Base-by-base conservation (phyloP, 768 basidiomycete genomes). In the Daedaleopsis nitida region DNA sequence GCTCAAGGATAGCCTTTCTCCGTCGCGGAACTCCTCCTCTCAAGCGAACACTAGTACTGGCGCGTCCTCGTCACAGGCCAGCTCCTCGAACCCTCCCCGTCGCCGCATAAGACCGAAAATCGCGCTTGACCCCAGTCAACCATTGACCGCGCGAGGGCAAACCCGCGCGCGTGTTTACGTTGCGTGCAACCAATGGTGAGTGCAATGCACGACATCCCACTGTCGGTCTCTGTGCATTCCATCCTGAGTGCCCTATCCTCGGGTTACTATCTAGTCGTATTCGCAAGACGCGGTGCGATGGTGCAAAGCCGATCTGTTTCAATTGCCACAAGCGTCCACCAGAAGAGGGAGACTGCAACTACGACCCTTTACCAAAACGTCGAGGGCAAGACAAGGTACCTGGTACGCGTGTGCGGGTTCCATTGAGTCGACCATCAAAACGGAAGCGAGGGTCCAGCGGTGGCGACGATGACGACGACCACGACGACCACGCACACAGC, bases 151-250 rank as follows among this genome's bases (percentile, higher is more conserved):
- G 0, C 88, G 90, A 70, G 91, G 91, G 12, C 90, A 83, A 65
- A 86, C 83, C n/a, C 80, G 91, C 12, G 82, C 84, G 14, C 81
- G 91, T 32, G 90, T 92, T 17, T 92, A 85, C 61, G 87, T 92
- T 38, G 91, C 91, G 19, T 92, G 91, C 70, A 32, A 86, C n/a
- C 89, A 90, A 74, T 91, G 90, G 90, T 89, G 63, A 27, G 80
- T 57, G n/a, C 10, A 3, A 12, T 42, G 17, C 39, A 3, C 10
- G 27, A 32, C 27, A 3, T n/a, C n/a, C n/a, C n/a, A n/a, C n/a
- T n/a, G n/a, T n/a, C n/a, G n/a, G n/a, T n/a, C n/a, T n/a, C n/a
- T 38, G 52, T 67, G 64, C 75, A 71, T 27, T 50, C 45, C 62
- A 51, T 91, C 89, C 68, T 88, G 91, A n/a, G n/a, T n/a, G n/a